phyloP scores from a whole-genome alignment of 208 protist genomes.

The Trypanosomatidae sp. region DNA sequence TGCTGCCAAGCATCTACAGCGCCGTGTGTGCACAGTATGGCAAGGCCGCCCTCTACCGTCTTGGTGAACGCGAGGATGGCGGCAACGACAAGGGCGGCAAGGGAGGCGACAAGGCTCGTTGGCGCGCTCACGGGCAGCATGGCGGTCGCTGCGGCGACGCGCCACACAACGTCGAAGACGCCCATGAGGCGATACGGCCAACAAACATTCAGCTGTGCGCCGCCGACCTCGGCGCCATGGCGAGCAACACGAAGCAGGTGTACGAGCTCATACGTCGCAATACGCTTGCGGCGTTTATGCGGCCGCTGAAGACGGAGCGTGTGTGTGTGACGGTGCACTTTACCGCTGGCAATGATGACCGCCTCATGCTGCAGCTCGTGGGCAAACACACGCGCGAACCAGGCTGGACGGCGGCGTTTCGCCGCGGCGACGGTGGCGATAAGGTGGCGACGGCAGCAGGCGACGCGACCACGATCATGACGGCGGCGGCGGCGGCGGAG shows the following conservation, averaged over 20 bases:
- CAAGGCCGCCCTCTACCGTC: slow-evolving; percentile 87
- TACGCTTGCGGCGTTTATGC: slow-evolving; percentile 78
- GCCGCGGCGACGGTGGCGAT: slow-evolving; percentile 6
- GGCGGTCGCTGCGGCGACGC: not conserved
- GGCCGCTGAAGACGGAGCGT: slow-evolving; percentile 57
- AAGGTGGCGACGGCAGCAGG: slow-evolving; percentile 1
- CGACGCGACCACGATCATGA: too few species aligned
- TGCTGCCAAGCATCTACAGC: slow-evolving; percentile 97
- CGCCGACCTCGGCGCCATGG: slow-evolving; percentile 35
- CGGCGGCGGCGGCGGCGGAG: too few species aligned
- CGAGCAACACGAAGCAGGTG: slow-evolving; percentile 35
- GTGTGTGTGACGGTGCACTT: slow-evolving; percentile 34
- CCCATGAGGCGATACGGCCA: slow-evolving; percentile 85
- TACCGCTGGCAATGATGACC: slow-evolving; percentile 21
- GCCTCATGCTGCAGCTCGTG: slow-evolving; percentile 40
- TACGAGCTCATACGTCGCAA: slow-evolving; percentile 76
- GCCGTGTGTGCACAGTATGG: slow-evolving; percentile 97
- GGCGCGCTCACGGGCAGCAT: slow-evolving; percentile 68
- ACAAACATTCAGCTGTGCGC: slow-evolving; percentile 65
- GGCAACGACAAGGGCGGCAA: not conserved
- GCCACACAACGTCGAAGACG: slow-evolving; percentile 75
- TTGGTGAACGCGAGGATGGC: slow-evolving; percentile 9
- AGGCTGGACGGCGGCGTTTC: slow-evolving; percentile 72
- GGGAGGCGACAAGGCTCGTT: slow-evolving; percentile 90
- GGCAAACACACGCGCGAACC: slow-evolving; percentile 59